Evolutionary conservation across 768 basidiomycete species (phyloP), one percentile per base, ranked within the genome.

Genomic region (Calvatia gigantea): DNA sequence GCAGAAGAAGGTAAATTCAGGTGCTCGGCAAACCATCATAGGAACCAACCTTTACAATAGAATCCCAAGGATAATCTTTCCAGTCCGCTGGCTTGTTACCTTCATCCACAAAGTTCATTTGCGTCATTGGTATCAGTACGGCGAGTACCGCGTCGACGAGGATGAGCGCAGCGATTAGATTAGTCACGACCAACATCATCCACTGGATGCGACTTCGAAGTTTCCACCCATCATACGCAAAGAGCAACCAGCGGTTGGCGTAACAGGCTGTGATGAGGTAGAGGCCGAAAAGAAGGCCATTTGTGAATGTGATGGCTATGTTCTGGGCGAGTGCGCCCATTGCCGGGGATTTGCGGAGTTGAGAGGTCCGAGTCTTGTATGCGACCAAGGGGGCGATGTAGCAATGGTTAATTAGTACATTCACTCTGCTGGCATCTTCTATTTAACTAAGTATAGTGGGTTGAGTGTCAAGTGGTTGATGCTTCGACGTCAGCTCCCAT

Each of bases 161-260:
- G 15, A 38, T 6, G 11, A 51, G 28, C 12, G 25, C 6, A 2
- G 37, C 19, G 28, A 44, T 43, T 11, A 44, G 11, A 23, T 37
- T 27, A 15, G 49, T 35, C 28, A 43, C 28, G 15, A 35, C 4
- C 2, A 57, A 8, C 14, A n/a, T 57, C 8, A 35, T 21, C 47
- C 56, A 57, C 12, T 44, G 27, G 31, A 57, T 57, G 8, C 27
- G 23, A 27, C 39, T 50, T 17, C 56, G 39, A 11, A 29, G 15
- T 14, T 17, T 43, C 56, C 56, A 57, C 19, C 56, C 56, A 27
- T 49, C 46, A 33, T 57, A 48, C 4, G 41, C 17, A 11, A 57
- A 51, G 43, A 55, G 11, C 28, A 57, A 50, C 47, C 49, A 57
- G n/a, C 48, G 38, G 19, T 32, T 41, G 41, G 47, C 25, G n/a